Evolutionary conservation across 805 yeast species (phyloP).

Genomic region (Kodamaea sagamina): DNA sequence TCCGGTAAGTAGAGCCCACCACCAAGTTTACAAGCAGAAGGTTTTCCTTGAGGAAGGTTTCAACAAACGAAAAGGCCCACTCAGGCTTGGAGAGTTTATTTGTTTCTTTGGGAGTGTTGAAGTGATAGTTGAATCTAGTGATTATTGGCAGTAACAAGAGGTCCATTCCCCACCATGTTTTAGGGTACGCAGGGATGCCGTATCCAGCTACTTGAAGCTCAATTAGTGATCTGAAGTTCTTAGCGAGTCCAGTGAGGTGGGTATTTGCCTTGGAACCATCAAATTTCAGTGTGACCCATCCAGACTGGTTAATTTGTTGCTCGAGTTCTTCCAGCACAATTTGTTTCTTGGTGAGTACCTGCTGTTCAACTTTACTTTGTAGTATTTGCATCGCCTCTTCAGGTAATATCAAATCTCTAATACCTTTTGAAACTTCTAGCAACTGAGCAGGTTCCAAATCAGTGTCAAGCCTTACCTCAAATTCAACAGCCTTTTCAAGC

Average conservation of each 20-base stretch:
- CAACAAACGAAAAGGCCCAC: conserved; percentile 60
- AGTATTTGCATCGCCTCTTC: conserved; percentile 1
- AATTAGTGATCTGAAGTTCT: conserved; percentile 1
- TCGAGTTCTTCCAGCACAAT: conserved; percentile 16
- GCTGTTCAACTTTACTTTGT: conserved; percentile 23
- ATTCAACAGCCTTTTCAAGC: conserved; percentile 11
- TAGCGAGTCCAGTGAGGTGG: conserved; percentile 1
- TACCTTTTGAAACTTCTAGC: conserved; percentile 13
- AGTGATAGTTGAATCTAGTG: conserved; percentile 60
- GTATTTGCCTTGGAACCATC: conserved; percentile 9
- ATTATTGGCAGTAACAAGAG: conserved; percentile 47
- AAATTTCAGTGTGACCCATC: conserved; percentile 11
- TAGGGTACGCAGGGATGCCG: conserved; percentile 25
- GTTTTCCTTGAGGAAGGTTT: conserved; percentile 43
- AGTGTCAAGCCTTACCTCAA: conserved; percentile 2
- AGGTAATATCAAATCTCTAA: neutral
- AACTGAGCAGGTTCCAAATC: conserved; percentile 14
- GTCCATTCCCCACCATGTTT: conserved; percentile 53
- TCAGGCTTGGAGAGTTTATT: conserved; percentile 70
- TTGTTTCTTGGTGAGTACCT: conserved; percentile 19
- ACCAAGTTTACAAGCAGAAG: conserved; percentile 41
- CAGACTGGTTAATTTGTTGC: conserved; percentile 3
- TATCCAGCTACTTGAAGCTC: conserved; percentile 2
- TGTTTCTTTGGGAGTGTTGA: conserved; percentile 56
- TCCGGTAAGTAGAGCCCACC: conserved; percentile 35